These are phyloP conservation scores for Penicillium dipodomyicola DNA, from an alignment of 495 filamentous ascomycete species.

Conservation along the genomic window DNA sequence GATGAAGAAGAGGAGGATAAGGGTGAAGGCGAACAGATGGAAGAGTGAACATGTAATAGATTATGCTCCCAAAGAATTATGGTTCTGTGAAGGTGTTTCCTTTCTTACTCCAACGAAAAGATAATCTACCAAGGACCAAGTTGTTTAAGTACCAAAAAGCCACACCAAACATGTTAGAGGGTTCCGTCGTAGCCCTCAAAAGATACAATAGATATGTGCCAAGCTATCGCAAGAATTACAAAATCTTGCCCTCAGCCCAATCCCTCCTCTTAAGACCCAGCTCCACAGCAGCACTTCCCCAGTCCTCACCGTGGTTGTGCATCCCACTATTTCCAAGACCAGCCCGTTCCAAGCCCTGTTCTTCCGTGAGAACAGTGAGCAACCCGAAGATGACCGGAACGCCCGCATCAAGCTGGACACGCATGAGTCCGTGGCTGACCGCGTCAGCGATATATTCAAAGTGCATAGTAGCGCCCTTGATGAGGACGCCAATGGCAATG, in stretches of 20 bases:
- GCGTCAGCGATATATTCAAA: constrained; percentile 97
- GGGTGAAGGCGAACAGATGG: constrained; percentile 65
- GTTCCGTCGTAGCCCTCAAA: constrained; percentile 2
- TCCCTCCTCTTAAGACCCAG: constrained; percentile 44
- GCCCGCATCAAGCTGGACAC: constrained; percentile 81
- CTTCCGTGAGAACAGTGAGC: constrained; percentile 82
- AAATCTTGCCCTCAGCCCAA: constrained; percentile 48
- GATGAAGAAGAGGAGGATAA: constrained; percentile 71
- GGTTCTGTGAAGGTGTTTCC: constrained; percentile 10
- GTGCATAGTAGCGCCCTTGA: constrained; percentile 98
- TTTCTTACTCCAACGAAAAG: constrained; percentile 6
- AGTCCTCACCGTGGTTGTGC: constrained; percentile 88
- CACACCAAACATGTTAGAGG: background rate
- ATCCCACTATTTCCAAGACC: constrained; percentile 58
- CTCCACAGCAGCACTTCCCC: constrained; percentile 65
- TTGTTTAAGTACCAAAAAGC: background rate
- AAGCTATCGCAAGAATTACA: constrained; percentile 22
- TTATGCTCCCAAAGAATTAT: constrained; percentile 21
- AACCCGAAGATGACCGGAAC: constrained; percentile 91
- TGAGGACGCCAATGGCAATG: constrained; percentile 91
- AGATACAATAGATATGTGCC: constrained; percentile 1
- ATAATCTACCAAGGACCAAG: constrained; percentile 1
- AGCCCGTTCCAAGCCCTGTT: constrained; percentile 84
- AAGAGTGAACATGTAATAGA: constrained; percentile 55
- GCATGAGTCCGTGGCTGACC: constrained; percentile 88